Base-by-base conservation (phyloP, 108 stramenopile species). In the Seminavis robusta region DNA sequence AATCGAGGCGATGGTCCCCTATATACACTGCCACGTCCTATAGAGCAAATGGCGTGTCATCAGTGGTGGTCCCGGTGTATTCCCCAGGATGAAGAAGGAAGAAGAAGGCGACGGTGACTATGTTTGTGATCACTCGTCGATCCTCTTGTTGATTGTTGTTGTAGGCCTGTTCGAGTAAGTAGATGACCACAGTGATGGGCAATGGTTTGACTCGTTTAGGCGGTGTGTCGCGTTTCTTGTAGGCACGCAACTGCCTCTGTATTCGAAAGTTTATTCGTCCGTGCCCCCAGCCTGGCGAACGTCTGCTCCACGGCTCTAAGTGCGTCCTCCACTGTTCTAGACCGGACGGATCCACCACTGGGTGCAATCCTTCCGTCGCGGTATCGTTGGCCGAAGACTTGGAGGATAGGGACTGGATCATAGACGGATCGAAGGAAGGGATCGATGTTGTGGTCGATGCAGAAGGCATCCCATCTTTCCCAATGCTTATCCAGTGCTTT, bases 101-200 rank as follows among this genome's bases (percentile, higher is more conserved):
- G 63, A 74, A 81, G 65, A 77, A 77, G 17, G 65, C 80, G 17
- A 81, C 31, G 36, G 43, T 60, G 48, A 72, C 67, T 63, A 73
- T 62, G 41, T 76, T 68, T 5, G 67, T 47, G 1, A 46, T 32
- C 0, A 74, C 74, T 0, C 39, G n/a, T n/a, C n/a, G 36, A 21
- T 32, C 32, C 7, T 9, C 19, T 15, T 29, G 11, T 13, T 3
- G 24, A 21, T 41, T 31, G 33, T 7, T 23, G 41, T 7, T 9
- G 30, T 20, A 16, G 20, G 51, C 42, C 21, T 17, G 28, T 2
- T 10, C 23, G 2, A 25, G 48, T 5, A 34, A 31, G 38, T 24
- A 7, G 28, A 28, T 25, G 16, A 56, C 4, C 4, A 56, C 8
- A 1, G 29, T 33, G 9, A 66, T 28, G 17, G 58, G 65, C 20